A percentile compares a stretch with the other conserved stretches of the same genome.
Evolutionary conservation across 2,329 filamentous ascomycete genomes (phyloP).

Genomic region (Dryadomyces quercivorus): DNA sequence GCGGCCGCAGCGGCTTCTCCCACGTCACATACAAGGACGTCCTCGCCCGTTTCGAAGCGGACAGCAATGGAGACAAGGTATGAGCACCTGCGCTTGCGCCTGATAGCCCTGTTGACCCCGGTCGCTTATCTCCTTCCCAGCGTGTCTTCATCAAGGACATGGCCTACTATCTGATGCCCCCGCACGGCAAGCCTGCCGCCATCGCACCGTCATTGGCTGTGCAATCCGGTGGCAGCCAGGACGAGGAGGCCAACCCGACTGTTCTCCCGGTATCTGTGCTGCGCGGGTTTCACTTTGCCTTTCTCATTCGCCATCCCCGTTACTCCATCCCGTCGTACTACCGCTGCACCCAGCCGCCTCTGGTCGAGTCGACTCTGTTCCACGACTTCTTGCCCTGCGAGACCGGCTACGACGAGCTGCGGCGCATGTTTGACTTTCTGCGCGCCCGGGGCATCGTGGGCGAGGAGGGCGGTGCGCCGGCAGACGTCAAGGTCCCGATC

Average conservation of each 20-base stretch:
- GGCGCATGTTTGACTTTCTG: conserved; percentile 78
- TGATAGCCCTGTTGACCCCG: not conserved
- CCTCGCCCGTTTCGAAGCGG: conserved; percentile 58
- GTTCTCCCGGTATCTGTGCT: conserved; percentile 66
- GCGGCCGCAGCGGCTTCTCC: conserved; percentile 51
- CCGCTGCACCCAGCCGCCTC: conserved; percentile 82
- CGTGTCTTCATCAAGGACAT: conserved; percentile 98
- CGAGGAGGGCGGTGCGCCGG: conserved; percentile 16
- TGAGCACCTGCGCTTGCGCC: not conserved
- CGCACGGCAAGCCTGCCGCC: conserved; percentile 51
- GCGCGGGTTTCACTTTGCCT: conserved; percentile 81
- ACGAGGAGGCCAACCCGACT: conserved; percentile 67
- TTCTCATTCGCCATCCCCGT: conserved; percentile 92
- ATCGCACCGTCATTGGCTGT: conserved; percentile 68
- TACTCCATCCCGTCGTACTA: conserved; percentile 87
- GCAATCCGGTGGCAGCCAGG: conserved; percentile 16
- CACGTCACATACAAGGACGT: conserved; percentile 65
- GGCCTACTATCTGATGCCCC: conserved; percentile 79
- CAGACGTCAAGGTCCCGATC: conserved; percentile 12
- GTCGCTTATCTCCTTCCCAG: conserved; percentile 23
- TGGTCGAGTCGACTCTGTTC: conserved; percentile 74
- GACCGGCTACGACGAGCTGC: conserved; percentile 82
- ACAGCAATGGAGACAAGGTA: conserved; percentile 48
- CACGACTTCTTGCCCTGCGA: conserved; percentile 76
- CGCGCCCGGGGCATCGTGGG: conserved; percentile 57